Base-by-base conservation (phyloP, 1,284 basidiomycete genomes). In the Trametes hirsuta region DNA sequence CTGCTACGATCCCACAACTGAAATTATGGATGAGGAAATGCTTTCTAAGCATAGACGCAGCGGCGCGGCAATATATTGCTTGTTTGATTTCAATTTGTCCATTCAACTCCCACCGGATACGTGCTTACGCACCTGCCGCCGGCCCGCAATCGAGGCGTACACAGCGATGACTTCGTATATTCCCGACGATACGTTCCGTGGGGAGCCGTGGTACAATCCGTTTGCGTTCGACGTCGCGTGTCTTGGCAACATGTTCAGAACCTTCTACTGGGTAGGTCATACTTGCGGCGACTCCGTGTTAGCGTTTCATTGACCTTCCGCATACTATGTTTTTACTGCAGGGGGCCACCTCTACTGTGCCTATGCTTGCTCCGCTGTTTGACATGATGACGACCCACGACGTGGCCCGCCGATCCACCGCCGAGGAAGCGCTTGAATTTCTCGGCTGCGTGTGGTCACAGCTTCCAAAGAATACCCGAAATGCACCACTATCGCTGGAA, bases 311-410 rank as follows among this genome's bases (percentile, higher is more conserved):
- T 34, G 18, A 37, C 6, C 25, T 14, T 6, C 9, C 14, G n/a
- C n/a, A n/a, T n/a, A n/a, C n/a, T n/a, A n/a, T n/a, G n/a, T n/a
- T 24, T 2, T 6, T n/a, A 6, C 22, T 36, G 14, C 18, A 53
- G 51, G 21, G 41, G 15, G 42, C 42, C 22, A 34, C 45, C 8
- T 4, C 40, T 4, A 18, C 21, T 24, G 30, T 59, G 11, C 57
- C 52, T 2, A 8, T 55, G 12, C 36, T 63, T 4, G 54, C 62
- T 2, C 39, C 54, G 3, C 46, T 63, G 6, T 55, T 63, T 34
- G 62, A 57, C 50, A 47, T 24, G 36, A 63, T 63, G 62, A 63
- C 55, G 2, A 56, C 55, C 0, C 54, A 51, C 37, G 30, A 51
- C 22, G 18, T 40, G 9, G 30, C 34, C 9, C 18, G 44, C 3